These are phyloP conservation scores for Hypericum androsaemum DNA, from an alignment of 345 rosid species.

Conservation along the genomic window DNA sequence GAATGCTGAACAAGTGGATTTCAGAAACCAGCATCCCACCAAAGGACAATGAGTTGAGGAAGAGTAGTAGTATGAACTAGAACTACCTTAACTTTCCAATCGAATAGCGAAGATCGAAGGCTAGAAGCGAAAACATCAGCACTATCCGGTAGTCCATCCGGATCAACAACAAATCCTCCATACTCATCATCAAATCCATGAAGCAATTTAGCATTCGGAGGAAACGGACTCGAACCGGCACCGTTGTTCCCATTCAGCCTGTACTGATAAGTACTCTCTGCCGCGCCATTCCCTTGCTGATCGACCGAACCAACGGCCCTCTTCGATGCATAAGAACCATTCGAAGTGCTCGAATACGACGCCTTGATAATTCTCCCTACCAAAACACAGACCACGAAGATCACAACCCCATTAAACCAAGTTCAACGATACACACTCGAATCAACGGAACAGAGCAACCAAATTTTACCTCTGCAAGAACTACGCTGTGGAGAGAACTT, in stretches of 20 bases:
- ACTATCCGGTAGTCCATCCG: slow-evolving; percentile 43
- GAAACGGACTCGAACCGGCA: slow-evolving; percentile 24
- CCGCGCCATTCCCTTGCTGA: slow-evolving; percentile 20
- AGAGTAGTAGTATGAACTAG: too few relatives aligned
- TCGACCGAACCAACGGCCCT: slow-evolving; percentile 23
- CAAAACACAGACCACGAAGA: not conserved
- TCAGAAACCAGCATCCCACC: too few relatives aligned
- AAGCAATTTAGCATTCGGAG: slow-evolving; percentile 33
- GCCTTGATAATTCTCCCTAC: slow-evolving; percentile 29
- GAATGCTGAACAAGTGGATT: too few relatives aligned
- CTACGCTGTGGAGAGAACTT: slow-evolving; percentile 24
- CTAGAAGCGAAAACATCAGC: slow-evolving; percentile 35
- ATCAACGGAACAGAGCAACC: not conserved
- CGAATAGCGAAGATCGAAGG: slow-evolving; percentile 47
- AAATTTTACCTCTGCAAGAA: slow-evolving; percentile 29
- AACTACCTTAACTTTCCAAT: slow-evolving; percentile 62
- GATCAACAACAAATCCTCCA: slow-evolving; percentile 75
- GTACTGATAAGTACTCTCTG: slow-evolving; percentile 20
- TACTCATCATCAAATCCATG: slow-evolving; percentile 62
- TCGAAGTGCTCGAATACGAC: slow-evolving; percentile 30
- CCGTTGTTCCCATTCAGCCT: slow-evolving; percentile 29
- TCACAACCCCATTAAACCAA: not conserved
- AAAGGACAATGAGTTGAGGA: too few relatives aligned
- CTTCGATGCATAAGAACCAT: slow-evolving; percentile 24
- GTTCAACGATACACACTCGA: not conserved